Evolutionary conservation across 2,329 filamentous ascomycete species (phyloP).

Genomic region (Fusarium sp.): DNA sequence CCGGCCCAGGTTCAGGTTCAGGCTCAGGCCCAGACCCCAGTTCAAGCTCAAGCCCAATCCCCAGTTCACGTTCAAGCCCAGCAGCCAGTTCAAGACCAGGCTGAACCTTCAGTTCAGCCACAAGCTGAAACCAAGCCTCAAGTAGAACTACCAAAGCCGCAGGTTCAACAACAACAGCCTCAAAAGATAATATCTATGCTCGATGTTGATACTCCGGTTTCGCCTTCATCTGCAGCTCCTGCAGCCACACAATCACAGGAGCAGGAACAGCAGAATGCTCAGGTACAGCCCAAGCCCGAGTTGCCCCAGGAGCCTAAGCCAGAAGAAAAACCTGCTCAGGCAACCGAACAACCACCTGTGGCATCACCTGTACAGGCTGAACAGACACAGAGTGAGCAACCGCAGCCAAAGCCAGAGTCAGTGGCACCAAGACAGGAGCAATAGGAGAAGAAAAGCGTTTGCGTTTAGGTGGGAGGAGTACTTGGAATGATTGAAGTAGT

Average conservation of each 20-base stretch:
- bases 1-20: slow-evolving; percentile 1
- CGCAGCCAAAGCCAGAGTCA: slow-evolving; percentile 18
- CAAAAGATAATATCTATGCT: slow-evolving; percentile 32
- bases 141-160: neutral
- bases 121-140: neutral
- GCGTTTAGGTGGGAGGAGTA: slow-evolving; percentile 5
- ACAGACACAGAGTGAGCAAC: slow-evolving; percentile 4
- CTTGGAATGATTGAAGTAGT: neutral
- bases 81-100: neutral
- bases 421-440: slow-evolving; percentile 20
- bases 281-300: slow-evolving; percentile 2
- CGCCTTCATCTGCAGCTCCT: neutral
- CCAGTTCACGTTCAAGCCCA: slow-evolving; percentile 5
- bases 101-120: neutral
- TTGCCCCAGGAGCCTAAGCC: slow-evolving; percentile 2
- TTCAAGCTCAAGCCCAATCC: neutral
- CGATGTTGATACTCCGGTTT: slow-evolving; percentile 15
- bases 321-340: slow-evolving; percentile 5
- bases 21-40: slow-evolving; percentile 1
- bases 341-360: slow-evolving; percentile 11
- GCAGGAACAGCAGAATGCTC: slow-evolving; percentile 5
- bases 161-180: neutral
- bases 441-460: slow-evolving; percentile 2
- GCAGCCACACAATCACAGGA: slow-evolving; percentile 8
- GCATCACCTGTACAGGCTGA: neutral